Conservation (phyloP, 306 rosid genomes). For the Vachellia pachyceras region DNA sequence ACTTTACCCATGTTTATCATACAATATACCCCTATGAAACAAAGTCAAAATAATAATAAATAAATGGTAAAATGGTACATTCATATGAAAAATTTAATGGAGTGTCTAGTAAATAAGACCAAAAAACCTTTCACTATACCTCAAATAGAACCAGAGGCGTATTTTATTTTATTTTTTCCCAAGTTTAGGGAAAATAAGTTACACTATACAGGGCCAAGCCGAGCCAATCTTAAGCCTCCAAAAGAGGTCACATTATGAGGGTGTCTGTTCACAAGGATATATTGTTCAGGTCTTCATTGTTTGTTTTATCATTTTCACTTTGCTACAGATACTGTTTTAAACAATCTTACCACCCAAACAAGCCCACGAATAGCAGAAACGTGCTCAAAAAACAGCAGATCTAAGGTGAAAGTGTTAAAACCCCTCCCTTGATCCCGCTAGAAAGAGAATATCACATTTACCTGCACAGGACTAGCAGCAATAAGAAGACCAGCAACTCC, state of each 20-base stretch:
- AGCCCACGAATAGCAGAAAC: neutral
- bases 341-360: neutral
- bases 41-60: too few relatives aligned
- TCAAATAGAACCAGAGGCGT: too few relatives aligned
- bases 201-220: neutral
- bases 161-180: neutral
- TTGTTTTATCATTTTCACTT: neutral
- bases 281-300: neutral
- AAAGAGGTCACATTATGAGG: neutral
- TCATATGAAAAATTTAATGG: too few relatives aligned
- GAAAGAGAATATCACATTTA: neutral
- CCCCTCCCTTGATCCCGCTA: too few relatives aligned
- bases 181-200: neutral
- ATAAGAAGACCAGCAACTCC: conserved; percentile 74
- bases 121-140: too few relatives aligned
- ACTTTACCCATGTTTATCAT: too few relatives aligned
- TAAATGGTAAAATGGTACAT: too few relatives aligned
- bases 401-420: neutral
- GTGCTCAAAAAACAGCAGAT: too few relatives aligned
- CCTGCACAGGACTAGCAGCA: conserved; percentile 91
- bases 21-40: too few relatives aligned
- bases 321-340: neutral
- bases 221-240: neutral
- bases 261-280: too few relatives aligned
- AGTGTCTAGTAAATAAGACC: too few relatives aligned